Conservation (phyloP, 352 stramenopile species). For the Phytophthora quininea region DNA sequence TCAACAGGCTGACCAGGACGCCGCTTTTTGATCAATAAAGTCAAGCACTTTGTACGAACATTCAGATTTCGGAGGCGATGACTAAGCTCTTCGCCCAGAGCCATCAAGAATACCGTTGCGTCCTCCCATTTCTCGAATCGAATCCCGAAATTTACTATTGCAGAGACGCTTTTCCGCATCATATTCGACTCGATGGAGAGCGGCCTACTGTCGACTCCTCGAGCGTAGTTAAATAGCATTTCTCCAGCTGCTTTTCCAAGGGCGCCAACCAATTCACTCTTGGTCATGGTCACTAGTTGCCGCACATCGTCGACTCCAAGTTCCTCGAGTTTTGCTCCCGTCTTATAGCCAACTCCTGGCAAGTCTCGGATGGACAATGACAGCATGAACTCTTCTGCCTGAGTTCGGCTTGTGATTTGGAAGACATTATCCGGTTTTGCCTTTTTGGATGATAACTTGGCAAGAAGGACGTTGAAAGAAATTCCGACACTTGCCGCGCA, state of each 20-base stretch:
- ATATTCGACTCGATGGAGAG: constrained; percentile 75
- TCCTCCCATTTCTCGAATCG: constrained; percentile 83
- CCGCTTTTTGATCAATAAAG: constrained; percentile 87
- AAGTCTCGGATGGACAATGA: constrained; percentile 75
- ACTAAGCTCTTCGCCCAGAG: constrained; percentile 78
- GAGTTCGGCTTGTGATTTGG: constrained; percentile 46
- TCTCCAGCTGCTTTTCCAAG: constrained; percentile 77
- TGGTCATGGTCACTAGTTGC: constrained; percentile 63
- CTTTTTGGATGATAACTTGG: constrained; percentile 93
- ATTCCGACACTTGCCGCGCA: constrained; percentile 95
- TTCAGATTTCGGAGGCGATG: constrained; percentile 65
- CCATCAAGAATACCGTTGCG: constrained; percentile 82
- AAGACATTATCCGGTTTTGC: constrained; percentile 93
- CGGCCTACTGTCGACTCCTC: constrained; percentile 73
- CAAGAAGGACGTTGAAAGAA: constrained; percentile 93
- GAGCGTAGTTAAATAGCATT: constrained; percentile 78
- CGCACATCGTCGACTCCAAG: constrained; percentile 65
- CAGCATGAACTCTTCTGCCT: constrained; percentile 70
- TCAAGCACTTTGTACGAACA: constrained; percentile 69
- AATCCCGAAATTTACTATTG: constrained; percentile 94
- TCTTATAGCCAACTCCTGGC: constrained; percentile 79
- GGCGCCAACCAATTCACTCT: constrained; percentile 53
- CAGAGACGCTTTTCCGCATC: constrained; percentile 89
- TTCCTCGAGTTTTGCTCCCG: constrained; percentile 70
- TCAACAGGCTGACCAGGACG: constrained; percentile 67